A percentile compares a stretch with the other conserved stretches of the same genome.
These are phyloP conservation scores for Ustilago shanxiensis DNA, from an alignment of 1,284 basidiomycete species.

Conservation along the genomic window DNA sequence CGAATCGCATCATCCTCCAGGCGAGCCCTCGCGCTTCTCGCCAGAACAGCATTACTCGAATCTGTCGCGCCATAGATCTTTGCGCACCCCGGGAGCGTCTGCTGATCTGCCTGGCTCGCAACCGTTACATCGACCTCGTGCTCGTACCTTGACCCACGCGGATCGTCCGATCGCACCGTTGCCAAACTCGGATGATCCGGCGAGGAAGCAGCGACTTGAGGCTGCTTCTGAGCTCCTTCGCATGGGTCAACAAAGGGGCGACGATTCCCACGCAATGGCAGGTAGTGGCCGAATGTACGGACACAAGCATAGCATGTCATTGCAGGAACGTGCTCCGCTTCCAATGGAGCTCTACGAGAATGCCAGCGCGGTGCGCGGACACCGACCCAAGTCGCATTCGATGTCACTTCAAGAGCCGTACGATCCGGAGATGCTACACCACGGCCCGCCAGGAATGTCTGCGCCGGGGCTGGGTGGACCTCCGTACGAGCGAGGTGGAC, in stretches of 20 bases:
- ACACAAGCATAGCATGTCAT: conserved; percentile 49
- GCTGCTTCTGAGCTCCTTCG: conserved; percentile 50
- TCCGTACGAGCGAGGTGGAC: conserved; percentile 37
- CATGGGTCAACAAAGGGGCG: conserved; percentile 37
- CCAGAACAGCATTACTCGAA: conserved; percentile 32
- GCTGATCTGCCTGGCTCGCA: conserved; percentile 31
- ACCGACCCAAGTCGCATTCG: conserved; percentile 47
- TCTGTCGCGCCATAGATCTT: conserved; percentile 42
- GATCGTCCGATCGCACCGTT: conserved; percentile 56
- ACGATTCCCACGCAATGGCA: conserved; percentile 4
- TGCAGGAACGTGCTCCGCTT: conserved; percentile 47
- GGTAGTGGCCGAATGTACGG: conserved; percentile 25
- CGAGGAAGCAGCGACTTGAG: conserved; percentile 42
- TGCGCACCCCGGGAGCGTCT: conserved; percentile 37
- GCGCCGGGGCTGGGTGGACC: conserved; percentile 40
- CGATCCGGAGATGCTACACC: conserved; percentile 32
- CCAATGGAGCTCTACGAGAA: conserved; percentile 44
- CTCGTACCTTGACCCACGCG: conserved; percentile 48
- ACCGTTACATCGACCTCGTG: conserved; percentile 39
- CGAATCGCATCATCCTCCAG: conserved; percentile 17
- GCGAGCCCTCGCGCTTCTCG: conserved; percentile 29
- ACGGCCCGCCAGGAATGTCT: conserved; percentile 43
- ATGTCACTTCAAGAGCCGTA: conserved; percentile 46
- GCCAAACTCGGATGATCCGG: conserved; percentile 48
- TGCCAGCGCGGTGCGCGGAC: conserved; percentile 26